These are phyloP conservation scores for Suaeda aralocaspica DNA, from an alignment of 148 eudicot genomes.

Conservation along the genomic window DNA sequence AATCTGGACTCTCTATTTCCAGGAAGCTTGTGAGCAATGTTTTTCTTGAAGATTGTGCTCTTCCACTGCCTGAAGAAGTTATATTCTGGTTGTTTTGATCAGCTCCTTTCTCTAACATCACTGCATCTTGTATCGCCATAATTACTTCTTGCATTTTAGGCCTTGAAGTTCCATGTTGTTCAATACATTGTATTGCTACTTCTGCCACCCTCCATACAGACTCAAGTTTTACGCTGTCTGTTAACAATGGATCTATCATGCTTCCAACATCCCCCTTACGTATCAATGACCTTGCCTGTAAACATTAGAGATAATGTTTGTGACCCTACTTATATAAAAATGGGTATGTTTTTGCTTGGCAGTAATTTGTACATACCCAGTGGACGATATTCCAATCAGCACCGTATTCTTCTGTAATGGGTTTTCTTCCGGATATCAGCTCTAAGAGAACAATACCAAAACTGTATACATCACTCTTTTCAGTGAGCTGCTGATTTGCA, in stretches of 20 bases:
- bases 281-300: slow-evolving; percentile 82
- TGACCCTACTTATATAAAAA: not conserved
- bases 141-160: slow-evolving; percentile 92
- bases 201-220: slow-evolving; percentile 94
- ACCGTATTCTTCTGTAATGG: slow-evolving; percentile 73
- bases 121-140: slow-evolving; percentile 84
- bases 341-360: not conserved
- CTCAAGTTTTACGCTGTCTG: slow-evolving; percentile 54
- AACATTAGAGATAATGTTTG: no score
- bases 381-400: slow-evolving; percentile 90
- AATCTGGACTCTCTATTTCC: slow-evolving; percentile 79
- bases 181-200: slow-evolving; percentile 82
- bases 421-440: slow-evolving; percentile 90
- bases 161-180: slow-evolving; percentile 56
- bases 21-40: slow-evolving; percentile 90
- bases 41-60: slow-evolving; percentile 60
- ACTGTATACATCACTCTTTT: slow-evolving; percentile 88
- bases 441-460: slow-evolving; percentile 91
- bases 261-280: slow-evolving; percentile 83
- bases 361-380: slow-evolving; percentile 59
- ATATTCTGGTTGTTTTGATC: slow-evolving; percentile 32
- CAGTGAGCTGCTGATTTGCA: slow-evolving; percentile 78
- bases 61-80: slow-evolving; percentile 47
- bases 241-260: slow-evolving; percentile 74
- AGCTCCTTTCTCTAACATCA: slow-evolving; percentile 68